Conservation (phyloP, 345 rosid species). For the Pugionium dolabratum region DNA sequence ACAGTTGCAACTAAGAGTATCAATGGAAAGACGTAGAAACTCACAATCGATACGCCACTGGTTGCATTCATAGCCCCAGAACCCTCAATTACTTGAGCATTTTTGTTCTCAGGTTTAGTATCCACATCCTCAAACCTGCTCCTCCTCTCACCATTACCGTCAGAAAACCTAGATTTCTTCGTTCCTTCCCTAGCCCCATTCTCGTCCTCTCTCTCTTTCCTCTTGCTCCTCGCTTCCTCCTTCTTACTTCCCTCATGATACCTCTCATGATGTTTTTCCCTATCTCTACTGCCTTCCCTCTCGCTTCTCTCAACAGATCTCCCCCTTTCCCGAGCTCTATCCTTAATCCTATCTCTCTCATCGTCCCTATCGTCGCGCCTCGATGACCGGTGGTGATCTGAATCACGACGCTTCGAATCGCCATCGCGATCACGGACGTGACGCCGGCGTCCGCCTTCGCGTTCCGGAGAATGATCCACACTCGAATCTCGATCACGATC, state of each 20-base stretch:
- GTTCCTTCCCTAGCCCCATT: slow-evolving; percentile 41
- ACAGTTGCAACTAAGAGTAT: slow-evolving; percentile 1
- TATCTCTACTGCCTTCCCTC: slow-evolving; percentile 40
- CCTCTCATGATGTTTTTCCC: slow-evolving; percentile 40
- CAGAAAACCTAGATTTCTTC: slow-evolving; percentile 50
- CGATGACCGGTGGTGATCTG: slow-evolving; percentile 55
- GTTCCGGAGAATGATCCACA: slow-evolving; percentile 45
- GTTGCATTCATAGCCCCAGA: slow-evolving; percentile 43
- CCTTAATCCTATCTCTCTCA: slow-evolving; percentile 43
- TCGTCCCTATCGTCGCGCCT: slow-evolving; percentile 49
- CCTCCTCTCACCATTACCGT: slow-evolving; percentile 48
- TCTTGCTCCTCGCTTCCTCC: slow-evolving; percentile 41
- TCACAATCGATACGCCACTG: slow-evolving; percentile 52
- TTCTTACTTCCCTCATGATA: slow-evolving; percentile 29
- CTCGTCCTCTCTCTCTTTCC: slow-evolving; percentile 46
- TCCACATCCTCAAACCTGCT: slow-evolving; percentile 58
- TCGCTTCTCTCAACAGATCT: slow-evolving; percentile 42
- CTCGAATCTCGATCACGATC: slow-evolving; percentile 55
- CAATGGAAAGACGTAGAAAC: slow-evolving; percentile 24
- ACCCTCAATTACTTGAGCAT: slow-evolving; percentile 26
- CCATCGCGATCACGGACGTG: slow-evolving; percentile 40
- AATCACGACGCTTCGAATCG: slow-evolving; percentile 56
- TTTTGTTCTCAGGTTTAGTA: slow-evolving; percentile 25
- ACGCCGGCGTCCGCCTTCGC: slow-evolving; percentile 34
- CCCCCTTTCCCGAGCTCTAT: slow-evolving; percentile 39